Evolutionary conservation across 768 basidiomycete genomes (phyloP).

Genomic region (Chiua virens): DNA sequence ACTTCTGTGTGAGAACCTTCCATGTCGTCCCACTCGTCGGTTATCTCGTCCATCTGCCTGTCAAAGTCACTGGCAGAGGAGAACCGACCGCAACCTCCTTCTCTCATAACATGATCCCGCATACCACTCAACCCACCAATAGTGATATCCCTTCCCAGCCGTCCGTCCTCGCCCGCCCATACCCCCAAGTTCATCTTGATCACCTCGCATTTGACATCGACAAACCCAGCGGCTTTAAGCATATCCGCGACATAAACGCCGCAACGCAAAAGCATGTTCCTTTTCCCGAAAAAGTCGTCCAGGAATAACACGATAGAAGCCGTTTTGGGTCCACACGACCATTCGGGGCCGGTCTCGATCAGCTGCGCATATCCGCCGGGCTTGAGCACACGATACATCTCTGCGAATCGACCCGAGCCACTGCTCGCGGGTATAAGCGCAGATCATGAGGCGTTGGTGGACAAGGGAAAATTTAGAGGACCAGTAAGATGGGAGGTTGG

Average conservation of each 20-base stretch:
- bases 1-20: slow-evolving; percentile 5
- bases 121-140: slow-evolving; percentile 14
- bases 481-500: slow-evolving; percentile 29
- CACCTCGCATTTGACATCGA: slow-evolving; percentile 14
- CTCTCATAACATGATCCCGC: slow-evolving; percentile 18
- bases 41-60: slow-evolving; percentile 9
- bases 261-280: not conserved
- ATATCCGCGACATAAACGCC: slow-evolving; percentile 2
- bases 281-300: slow-evolving; percentile 1
- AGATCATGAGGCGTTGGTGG: slow-evolving; percentile 32
- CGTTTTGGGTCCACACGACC: slow-evolving; percentile 6
- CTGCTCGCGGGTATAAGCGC: slow-evolving; percentile 23
- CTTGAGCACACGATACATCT: slow-evolving; percentile 30
- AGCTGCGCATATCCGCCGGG: slow-evolving; percentile 34
- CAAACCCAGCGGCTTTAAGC: slow-evolving; percentile 5
- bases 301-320: not conserved
- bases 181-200: slow-evolving; percentile 12
- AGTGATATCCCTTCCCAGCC: slow-evolving; percentile 9
- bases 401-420: slow-evolving; percentile 24
- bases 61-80: slow-evolving; percentile 15
- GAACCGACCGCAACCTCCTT: slow-evolving; percentile 17
- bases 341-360: slow-evolving; percentile 16
- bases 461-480: slow-evolving; percentile 28
- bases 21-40: slow-evolving; percentile 22
- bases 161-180: slow-evolving; percentile 19